These are phyloP conservation scores for Paramecium pentaurelia DNA, from an alignment of 73 alveolate species.

Conservation along the genomic window DNA sequence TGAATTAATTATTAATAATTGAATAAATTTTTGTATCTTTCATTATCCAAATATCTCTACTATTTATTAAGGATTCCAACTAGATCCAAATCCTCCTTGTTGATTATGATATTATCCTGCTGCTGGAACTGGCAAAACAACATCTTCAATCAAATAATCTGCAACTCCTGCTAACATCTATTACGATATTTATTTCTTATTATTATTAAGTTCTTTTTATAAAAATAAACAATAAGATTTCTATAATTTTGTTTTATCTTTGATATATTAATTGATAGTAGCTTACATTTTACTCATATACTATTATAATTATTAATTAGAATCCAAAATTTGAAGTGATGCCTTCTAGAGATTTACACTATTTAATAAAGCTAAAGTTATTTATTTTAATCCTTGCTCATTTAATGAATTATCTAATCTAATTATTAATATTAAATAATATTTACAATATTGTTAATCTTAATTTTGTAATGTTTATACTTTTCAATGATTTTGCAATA, in stretches of 20 bases:
- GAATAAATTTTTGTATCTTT: neutral
- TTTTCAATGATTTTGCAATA: neutral
- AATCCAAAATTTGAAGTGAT: neutral
- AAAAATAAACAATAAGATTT: neutral
- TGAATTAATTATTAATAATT: neutral
- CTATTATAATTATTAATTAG: neutral
- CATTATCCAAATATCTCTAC: constrained; percentile 3
- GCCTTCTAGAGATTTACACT: neutral
- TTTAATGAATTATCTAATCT: neutral
- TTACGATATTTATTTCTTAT: neutral
- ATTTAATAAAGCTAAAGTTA: neutral
- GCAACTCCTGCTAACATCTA: neutral
- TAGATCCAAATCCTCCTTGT: neutral
- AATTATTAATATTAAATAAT: neutral
- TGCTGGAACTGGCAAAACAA: neutral
- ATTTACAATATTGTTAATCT: neutral
- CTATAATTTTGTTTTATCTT: neutral
- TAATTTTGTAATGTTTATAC: neutral
- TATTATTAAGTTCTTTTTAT: neutral
- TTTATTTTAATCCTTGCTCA: neutral
- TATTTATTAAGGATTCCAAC: constrained; percentile 1
- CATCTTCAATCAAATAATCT: constrained; percentile 3
- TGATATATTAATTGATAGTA: neutral
- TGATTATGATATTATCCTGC: constrained; percentile 26
- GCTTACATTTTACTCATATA: neutral